A percentile compares a stretch with the other conserved stretches of the same genome.
phyloP scores from a whole-genome alignment of 1,284 basidiomycete species.

The Fistulinella cinereoalba region DNA sequence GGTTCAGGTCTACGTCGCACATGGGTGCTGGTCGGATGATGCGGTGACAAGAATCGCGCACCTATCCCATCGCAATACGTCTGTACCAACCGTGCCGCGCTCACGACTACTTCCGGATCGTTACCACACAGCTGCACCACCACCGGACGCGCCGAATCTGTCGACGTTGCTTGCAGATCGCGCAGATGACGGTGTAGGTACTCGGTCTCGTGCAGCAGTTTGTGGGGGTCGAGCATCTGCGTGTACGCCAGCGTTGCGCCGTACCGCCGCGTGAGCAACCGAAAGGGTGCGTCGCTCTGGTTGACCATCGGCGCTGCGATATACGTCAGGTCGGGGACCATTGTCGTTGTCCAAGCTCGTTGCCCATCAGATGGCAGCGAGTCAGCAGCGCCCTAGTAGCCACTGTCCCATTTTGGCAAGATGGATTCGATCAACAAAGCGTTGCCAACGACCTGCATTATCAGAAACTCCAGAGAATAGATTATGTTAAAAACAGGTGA shows the following conservation, averaged over 20 bases:
- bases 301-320: conserved; percentile 70
- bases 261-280: conserved; percentile 54
- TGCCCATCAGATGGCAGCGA: too few relatives aligned
- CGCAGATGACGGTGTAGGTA: conserved; percentile 60
- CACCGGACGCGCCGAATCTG: conserved; percentile 42
- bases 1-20: conserved; percentile 57
- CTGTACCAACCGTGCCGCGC: conserved; percentile 57
- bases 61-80: conserved; percentile 63
- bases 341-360: conserved; percentile 21
- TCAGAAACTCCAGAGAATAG: conserved; percentile 9
- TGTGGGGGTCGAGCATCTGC: conserved; percentile 66
- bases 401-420: too few relatives aligned
- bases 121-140: conserved; percentile 74
- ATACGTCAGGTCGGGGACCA: conserved; percentile 36
- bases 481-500: conserved; percentile 11
- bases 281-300: conserved; percentile 71
- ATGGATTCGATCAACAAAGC: too few relatives aligned
- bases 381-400: too few relatives aligned
- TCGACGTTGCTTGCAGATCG: conserved; percentile 41
- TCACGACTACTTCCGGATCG: conserved; percentile 54
- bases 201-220: conserved; percentile 53
- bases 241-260: conserved; percentile 65
- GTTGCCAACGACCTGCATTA: too few relatives aligned
- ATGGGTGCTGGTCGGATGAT: too few relatives aligned
- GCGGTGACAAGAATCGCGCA: conserved; percentile 23